A percentile compares a stretch with the other conserved stretches of the same genome.
phyloP scores from a whole-genome alignment of 148 eudicot genomes.

The Camellia lanceoleosa region DNA sequence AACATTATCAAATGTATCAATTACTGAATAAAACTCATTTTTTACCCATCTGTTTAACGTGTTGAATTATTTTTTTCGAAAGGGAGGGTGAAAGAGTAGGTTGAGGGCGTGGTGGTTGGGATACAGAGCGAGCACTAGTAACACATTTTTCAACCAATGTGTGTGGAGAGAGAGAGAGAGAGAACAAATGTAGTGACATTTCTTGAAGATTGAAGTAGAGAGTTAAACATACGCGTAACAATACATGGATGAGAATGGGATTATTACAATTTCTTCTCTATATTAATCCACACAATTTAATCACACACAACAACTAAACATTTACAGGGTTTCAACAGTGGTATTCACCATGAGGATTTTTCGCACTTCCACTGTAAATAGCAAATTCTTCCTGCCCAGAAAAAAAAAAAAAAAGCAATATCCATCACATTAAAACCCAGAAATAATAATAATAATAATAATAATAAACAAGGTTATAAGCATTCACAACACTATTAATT shows the following conservation, averaged over 20 bases:
- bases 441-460: not conserved
- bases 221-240: not conserved
- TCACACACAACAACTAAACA: conserved; percentile 10
- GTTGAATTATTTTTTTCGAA: not conserved
- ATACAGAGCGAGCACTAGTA: no score
- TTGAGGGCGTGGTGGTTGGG: no score
- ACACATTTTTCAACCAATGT: no score
- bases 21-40: no score
- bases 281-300: not conserved
- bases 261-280: not conserved
- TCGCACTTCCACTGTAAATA: not conserved
- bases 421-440: conserved; percentile 1
- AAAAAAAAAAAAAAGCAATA: not conserved
- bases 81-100: no score
- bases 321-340: not conserved
- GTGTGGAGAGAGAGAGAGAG: no score
- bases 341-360: not conserved
- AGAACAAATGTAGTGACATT: not conserved
- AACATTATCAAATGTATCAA: no score
- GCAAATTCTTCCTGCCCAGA: not conserved
- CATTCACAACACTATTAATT: not conserved
- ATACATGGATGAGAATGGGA: not conserved
- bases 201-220: not conserved
- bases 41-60: no score
- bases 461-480: not conserved